These are phyloP conservation scores for Hericium rajendrae DNA, from an alignment of 768 basidiomycete genomes.

Conservation along the genomic window DNA sequence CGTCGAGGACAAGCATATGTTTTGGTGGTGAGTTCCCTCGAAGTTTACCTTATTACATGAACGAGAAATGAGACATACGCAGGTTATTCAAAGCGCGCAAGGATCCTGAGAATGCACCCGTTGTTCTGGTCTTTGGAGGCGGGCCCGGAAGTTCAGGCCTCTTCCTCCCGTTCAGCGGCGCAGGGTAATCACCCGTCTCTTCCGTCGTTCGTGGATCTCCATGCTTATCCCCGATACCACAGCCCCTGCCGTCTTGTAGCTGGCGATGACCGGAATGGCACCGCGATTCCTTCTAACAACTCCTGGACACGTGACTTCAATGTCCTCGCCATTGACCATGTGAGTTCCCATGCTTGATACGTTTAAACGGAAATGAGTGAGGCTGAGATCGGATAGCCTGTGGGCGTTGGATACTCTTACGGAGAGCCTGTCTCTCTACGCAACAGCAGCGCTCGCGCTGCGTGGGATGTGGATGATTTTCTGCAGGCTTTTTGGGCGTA, in stretches of 20 bases:
- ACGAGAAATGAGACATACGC: not conserved
- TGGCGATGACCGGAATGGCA: not conserved
- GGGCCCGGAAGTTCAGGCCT: not conserved
- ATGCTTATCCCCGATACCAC: too few relatives aligned
- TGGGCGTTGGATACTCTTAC: not conserved
- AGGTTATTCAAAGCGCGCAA: not conserved
- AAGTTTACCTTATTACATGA: not conserved
- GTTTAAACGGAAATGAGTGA: not conserved
- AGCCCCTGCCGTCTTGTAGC: not conserved
- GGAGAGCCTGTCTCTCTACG: not conserved
- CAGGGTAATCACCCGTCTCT: not conserved
- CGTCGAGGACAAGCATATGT: not conserved
- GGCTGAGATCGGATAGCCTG: not conserved
- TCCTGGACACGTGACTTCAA: not conserved
- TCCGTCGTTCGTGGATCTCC: not conserved
- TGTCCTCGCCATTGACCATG: not conserved
- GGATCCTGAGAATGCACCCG: not conserved
- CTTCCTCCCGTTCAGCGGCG: not conserved
- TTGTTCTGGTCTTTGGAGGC: not conserved
- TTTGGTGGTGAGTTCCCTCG: not conserved
- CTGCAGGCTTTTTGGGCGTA: not conserved
- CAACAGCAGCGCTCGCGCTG: not conserved
- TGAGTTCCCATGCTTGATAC: not conserved
- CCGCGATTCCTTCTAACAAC: not conserved
- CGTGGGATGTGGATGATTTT: not conserved